Conservation (phyloP, 148 eudicot genomes). For the Vaccinium corymbosum region DNA sequence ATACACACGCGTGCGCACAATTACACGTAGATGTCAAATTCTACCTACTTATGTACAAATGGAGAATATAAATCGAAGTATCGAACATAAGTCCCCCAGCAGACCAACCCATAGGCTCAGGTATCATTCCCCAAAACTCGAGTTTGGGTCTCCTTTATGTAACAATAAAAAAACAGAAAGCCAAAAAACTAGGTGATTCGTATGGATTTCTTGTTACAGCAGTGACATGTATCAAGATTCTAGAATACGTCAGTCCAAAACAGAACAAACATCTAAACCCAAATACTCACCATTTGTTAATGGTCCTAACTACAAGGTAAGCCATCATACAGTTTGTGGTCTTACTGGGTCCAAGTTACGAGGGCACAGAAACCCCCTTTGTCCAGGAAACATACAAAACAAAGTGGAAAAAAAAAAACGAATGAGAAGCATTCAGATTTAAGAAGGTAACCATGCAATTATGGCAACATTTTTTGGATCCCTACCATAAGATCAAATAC, state of each 20-base stretch:
- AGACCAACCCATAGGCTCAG: neutral
- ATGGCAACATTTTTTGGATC: neutral
- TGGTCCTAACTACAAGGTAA: neutral
- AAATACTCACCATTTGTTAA: neutral
- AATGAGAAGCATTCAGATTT: neutral
- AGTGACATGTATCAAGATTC: neutral
- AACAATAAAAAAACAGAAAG: neutral
- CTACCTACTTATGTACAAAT: neutral
- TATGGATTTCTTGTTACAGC: neutral
- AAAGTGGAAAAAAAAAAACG: neutral
- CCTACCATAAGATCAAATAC: neutral
- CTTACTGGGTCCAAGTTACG: neutral
- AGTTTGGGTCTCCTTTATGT: neutral
- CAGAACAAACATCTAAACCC: neutral
- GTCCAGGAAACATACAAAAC: neutral
- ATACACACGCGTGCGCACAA: neutral
- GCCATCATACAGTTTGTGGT: conserved; percentile 2
- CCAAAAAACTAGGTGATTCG: neutral
- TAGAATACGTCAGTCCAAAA: neutral
- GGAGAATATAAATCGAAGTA: no score
- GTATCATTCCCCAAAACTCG: neutral
- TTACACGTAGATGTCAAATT: neutral
- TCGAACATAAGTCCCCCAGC: neutral
- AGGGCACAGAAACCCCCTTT: neutral
- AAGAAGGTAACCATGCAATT: neutral